Evolutionary conservation across 106 monocot genomes (phyloP), one percentile per base, ranked within the genome.

Genomic region (Apostasia shenzhenica): DNA sequence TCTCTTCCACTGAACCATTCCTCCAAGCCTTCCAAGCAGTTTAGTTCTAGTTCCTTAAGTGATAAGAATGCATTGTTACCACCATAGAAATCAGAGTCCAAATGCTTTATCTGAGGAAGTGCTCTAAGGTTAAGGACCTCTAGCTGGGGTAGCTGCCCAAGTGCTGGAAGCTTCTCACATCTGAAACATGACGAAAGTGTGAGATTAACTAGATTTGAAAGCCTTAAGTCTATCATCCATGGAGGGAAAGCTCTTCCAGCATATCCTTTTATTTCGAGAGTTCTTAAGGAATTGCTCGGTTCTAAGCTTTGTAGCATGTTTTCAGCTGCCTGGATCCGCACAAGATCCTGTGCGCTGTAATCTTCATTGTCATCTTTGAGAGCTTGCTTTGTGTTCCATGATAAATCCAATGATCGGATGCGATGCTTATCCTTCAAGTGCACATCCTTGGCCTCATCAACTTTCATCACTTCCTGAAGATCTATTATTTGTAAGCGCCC

Each of bases 41-140:
- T 43, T 41, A 79, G 14, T 38, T 49, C 66, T 13, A 80, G 59
- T n/a, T 80, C 74, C 51, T 75, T 48, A 46, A 80, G 45, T 12
- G 14, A 26, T 2, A 50, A 51, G 56, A 80, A 80, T 59, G 75
- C 54, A 40, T 3, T 57, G 45, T 46, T 37, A 14, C 47, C 57
- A 3, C 80, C 75, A 44, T 70, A 71, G 38, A 80, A 80, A 4
- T 56, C 55, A 0, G 8, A 66, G 41, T 55, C 71, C 12, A 80
- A 46, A 3, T 61, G 41, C 39, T 38, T 75, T 14, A 80, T n/a
- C 1, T 9, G 44, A 55, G 51, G 45, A 6, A 79, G 55, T 42
- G 0, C 13, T 13, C 0, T 6, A 2, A 80, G 43, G 10, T 50
- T 45, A 8, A 81, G 72, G 41, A 60, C n/a, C 26, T 55, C 63